Conservation (phyloP, 179 eudicot genomes). For the Nepenthes alata region DNA sequence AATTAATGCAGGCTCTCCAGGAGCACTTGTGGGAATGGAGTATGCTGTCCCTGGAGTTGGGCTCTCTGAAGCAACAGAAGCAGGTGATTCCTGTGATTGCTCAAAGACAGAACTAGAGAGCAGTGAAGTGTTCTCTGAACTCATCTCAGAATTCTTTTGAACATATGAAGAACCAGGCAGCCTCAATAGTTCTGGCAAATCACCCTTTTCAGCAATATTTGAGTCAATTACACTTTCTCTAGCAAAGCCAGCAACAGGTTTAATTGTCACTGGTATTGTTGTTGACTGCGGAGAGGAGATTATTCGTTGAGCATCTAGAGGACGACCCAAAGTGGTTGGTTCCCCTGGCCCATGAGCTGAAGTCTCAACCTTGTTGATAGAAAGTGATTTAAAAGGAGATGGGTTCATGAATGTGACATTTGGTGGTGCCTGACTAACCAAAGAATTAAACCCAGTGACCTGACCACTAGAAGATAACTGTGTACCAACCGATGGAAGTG, state of each 20-base stretch:
- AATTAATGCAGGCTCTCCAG: conserved; percentile 16
- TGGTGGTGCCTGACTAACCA: conserved; percentile 35
- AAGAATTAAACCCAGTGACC: conserved; percentile 28
- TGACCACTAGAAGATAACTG: conserved; percentile 27
- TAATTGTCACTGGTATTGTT: conserved; percentile 33
- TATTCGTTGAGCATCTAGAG: conserved; percentile 16
- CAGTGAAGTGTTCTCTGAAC: conserved; percentile 15
- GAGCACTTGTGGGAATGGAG: conserved; percentile 9
- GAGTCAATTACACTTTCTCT: conserved; percentile 22
- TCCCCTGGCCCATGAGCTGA: conserved; percentile 15
- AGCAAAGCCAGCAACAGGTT: conserved; percentile 22
- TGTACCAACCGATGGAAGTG: conserved; percentile 26
- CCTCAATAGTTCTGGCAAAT: conserved; percentile 13
- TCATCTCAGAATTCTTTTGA: conserved; percentile 20
- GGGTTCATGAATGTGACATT: conserved; percentile 21
- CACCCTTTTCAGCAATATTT: conserved; percentile 23
- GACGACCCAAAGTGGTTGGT: conserved; percentile 18
- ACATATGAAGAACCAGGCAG: conserved; percentile 15
- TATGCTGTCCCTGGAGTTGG: conserved; percentile 2
- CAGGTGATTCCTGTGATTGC: conserved; percentile 14
- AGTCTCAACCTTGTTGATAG: conserved; percentile 17
- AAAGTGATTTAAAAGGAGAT: conserved; percentile 17
- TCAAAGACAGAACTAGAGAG: conserved; percentile 2
- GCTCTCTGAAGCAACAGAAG: conserved; percentile 13
- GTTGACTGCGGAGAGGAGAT: conserved; percentile 14